Conservation (phyloP, 176 grass and related monocot species). For the Musa beccarii region DNA sequence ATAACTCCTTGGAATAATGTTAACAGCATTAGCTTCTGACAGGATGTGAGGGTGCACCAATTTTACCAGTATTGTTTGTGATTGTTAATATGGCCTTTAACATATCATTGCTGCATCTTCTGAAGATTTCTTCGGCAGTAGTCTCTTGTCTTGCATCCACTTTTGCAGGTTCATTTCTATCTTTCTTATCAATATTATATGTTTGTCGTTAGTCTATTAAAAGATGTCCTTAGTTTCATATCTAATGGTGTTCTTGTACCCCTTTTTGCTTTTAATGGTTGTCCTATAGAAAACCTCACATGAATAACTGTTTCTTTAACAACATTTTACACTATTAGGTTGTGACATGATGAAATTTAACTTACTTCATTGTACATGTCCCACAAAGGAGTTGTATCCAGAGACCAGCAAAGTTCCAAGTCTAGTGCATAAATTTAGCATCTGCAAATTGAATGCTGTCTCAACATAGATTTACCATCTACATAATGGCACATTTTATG, state of each 20-base stretch:
- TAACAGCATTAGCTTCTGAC: slow-evolving; percentile 20
- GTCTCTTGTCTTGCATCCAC: slow-evolving; percentile 88
- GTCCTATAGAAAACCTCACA: not conserved
- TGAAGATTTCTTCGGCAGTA: slow-evolving; percentile 89
- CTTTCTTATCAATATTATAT: not conserved
- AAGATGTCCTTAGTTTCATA: not conserved
- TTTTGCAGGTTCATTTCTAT: slow-evolving; percentile 61
- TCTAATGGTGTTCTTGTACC: not conserved
- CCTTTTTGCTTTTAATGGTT: not conserved
- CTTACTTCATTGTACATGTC: too few relatives aligned
- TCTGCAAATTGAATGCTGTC: too few relatives aligned
- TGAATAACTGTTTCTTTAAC: not conserved
- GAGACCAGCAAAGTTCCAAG: too few relatives aligned
- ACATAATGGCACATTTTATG: too few relatives aligned
- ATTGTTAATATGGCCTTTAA: slow-evolving; percentile 88
- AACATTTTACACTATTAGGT: not conserved
- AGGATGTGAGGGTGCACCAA: slow-evolving; percentile 87
- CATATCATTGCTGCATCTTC: slow-evolving; percentile 75
- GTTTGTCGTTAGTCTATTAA: not conserved
- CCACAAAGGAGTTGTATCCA: too few relatives aligned
- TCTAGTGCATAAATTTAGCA: too few relatives aligned
- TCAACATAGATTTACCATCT: too few relatives aligned
- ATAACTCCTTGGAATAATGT: not conserved
- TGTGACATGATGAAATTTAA: not conserved
- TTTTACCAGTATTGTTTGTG: slow-evolving; percentile 85